Evolutionary conservation across 768 basidiomycete genomes (phyloP), one percentile per base, ranked within the genome.

Genomic region (Lyophyllum atratum): DNA sequence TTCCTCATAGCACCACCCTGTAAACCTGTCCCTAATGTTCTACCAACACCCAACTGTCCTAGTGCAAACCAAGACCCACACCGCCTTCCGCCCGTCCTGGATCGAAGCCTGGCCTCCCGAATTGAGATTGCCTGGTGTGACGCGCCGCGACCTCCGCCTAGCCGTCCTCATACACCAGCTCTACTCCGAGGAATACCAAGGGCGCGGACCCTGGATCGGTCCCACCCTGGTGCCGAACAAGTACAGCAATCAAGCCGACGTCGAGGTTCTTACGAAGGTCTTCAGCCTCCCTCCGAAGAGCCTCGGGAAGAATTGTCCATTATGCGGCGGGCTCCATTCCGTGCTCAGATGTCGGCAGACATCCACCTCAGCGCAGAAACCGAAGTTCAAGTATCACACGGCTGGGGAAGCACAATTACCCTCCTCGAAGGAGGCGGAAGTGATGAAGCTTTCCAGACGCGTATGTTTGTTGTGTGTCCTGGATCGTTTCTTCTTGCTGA

Each of bases 111-210:
- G 17, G 11, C 28, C 0, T 2, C 5, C 24, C 29, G 12, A 25
- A 12, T 10, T 10, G 17, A 15, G 44, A 10, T 42, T 52, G 3
- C 72, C 81, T 0, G 79, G 82, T 12, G 74, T 85, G 43, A 84
- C 84, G 0, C 63, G 69, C 5, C 80, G 80, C 28, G 85, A 86
- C 59, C 54, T 83, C 29, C 80, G 83, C 45, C 67, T 84, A 31
- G 84, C 82, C 8, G 66, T 68, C 8, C 67, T 69, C 12, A 60
- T 79, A n/a, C 81, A 85, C 59, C 55, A 24, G 0, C 51, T 63
- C 8, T 65, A 58, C 50, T 19, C 15, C 0, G 15, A 48, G 10
- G 8, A 45, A 4, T 59, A 44, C 43, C 44, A 26, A 10, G 55
- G 52, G 21, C 42, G 34, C 15, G n/a, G 19, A 5, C 49, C 54